Conservation (phyloP, 345 rosid genomes). For the Salix purpurea region DNA sequence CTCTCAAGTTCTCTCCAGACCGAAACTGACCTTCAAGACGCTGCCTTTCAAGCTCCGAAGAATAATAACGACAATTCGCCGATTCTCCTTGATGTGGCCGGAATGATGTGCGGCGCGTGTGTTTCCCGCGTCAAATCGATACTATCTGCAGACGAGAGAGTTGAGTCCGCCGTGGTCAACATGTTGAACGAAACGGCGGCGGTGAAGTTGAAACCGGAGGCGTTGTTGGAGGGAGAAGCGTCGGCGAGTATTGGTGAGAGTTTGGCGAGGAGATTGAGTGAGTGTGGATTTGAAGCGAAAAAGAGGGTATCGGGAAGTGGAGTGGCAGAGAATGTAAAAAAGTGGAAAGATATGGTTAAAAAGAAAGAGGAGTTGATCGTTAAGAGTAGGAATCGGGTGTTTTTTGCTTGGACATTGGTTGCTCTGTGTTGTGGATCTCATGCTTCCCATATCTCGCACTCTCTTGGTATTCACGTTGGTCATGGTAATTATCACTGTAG, state of each 20-base stretch:
- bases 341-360: slow-evolving; percentile 71
- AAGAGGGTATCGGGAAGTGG: slow-evolving; percentile 69
- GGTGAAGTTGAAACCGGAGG: slow-evolving; percentile 49
- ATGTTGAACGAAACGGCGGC: slow-evolving; percentile 90
- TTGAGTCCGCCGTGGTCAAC: slow-evolving; percentile 82
- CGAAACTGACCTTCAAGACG: slow-evolving; percentile 26
- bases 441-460: slow-evolving; percentile 78
- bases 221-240: slow-evolving; percentile 18
- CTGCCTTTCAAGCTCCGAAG: slow-evolving; percentile 5
- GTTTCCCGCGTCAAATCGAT: slow-evolving; percentile 78
- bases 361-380: slow-evolving; percentile 74
- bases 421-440: slow-evolving; percentile 95
- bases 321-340: slow-evolving; percentile 69
- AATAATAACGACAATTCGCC: slow-evolving; percentile 30
- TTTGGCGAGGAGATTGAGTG: slow-evolving; percentile 65
- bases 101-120: slow-evolving; percentile 97
- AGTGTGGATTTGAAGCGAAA: slow-evolving; percentile 77
- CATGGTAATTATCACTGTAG: slow-evolving; percentile 44
- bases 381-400: slow-evolving; percentile 79
- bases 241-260: slow-evolving; percentile 46
- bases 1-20: slow-evolving; percentile 50
- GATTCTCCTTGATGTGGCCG: slow-evolving; percentile 66
- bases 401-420: slow-evolving; percentile 91
- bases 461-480: slow-evolving; percentile 78
- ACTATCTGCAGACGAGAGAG: slow-evolving; percentile 65